Conservation (phyloP, 768 basidiomycete species). For the Hericium rajendrae region DNA sequence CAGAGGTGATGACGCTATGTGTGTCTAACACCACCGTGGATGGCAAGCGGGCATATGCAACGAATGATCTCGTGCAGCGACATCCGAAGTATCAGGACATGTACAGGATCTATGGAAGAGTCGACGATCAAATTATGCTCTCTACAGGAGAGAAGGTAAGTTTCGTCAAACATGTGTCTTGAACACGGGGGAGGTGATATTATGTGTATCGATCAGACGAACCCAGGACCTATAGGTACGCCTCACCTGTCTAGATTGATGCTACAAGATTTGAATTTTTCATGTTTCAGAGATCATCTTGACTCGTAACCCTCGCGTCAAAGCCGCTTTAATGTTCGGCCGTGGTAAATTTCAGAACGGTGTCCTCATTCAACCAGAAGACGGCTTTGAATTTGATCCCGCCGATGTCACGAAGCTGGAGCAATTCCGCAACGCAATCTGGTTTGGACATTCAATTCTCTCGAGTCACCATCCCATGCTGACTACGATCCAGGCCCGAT, state of each 20-base stretch:
- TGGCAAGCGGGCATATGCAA: not conserved
- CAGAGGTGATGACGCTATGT: not conserved
- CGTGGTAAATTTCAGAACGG: slow-evolving; percentile 7
- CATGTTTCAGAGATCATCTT: not conserved
- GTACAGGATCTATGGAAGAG: not conserved
- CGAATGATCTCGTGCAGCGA: not conserved
- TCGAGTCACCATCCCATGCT: not conserved
- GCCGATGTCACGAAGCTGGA: not conserved
- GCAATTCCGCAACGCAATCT: not conserved
- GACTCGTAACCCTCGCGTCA: not conserved
- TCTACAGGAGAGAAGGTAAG: not conserved
- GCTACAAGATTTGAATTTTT: no score
- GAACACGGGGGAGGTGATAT: no score
- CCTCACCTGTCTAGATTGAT: not conserved
- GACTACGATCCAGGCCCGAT: not conserved
- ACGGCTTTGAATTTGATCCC: not conserved
- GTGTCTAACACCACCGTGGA: not conserved
- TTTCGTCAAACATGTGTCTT: no score
- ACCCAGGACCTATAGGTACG: not conserved
- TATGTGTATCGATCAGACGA: not conserved
- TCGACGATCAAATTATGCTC: not conserved
- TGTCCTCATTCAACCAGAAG: not conserved
- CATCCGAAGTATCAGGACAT: not conserved
- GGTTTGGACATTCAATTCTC: not conserved
- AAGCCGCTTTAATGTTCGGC: not conserved